Base-by-base conservation (phyloP, 441 rosid species). In the Pelargonium fulgidum region DNA sequence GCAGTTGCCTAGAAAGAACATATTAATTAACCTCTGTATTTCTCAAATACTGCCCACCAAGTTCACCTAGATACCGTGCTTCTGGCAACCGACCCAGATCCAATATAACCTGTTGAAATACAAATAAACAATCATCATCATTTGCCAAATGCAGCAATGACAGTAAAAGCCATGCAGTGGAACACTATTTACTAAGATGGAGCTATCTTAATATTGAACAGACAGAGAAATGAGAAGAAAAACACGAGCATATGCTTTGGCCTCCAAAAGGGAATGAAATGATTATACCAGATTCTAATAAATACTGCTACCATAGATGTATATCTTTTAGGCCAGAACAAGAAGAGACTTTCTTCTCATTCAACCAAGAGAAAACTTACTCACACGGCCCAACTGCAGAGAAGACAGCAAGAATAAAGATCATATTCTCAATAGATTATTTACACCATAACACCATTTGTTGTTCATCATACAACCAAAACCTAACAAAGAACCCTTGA, bases 41-140 rank as follows among this genome's bases (percentile, higher is more conserved):
- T 76, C 90, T 84, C 62, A 89, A 77, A 78, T 84, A 78, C 19
- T 78, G 81, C 4, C 87, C 88, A 64, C 87, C 83, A 19, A 56
- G 68, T 82, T 82, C 85, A 63, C 87, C 91, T 0, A 79, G 82
- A 81, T 81, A 84, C 50, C 86, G 88, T 67, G 94, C 94, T 64
- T 83, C 87, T 14, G 86, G 89, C 69, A 85, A 78, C 70, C 85
- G 83, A 16, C 89, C 94, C 54, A 86, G 70, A 72, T 86, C 91
- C 77, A 86, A 59, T 54, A 81, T 52, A 64, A 88, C 89, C 91
- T 85, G 58, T 64, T 58, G 58, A 66, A 42, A 50, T 59, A 54
- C 36, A 7, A 63, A 52, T 11, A 39, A 16, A 29, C 9, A 72
- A 59, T 19, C n/a, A 65, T 64, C 13, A 10, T 41, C 69, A n/a